These are phyloP conservation scores for Phaffia australis DNA, from an alignment of 768 basidiomycete species.

Conservation along the genomic window DNA sequence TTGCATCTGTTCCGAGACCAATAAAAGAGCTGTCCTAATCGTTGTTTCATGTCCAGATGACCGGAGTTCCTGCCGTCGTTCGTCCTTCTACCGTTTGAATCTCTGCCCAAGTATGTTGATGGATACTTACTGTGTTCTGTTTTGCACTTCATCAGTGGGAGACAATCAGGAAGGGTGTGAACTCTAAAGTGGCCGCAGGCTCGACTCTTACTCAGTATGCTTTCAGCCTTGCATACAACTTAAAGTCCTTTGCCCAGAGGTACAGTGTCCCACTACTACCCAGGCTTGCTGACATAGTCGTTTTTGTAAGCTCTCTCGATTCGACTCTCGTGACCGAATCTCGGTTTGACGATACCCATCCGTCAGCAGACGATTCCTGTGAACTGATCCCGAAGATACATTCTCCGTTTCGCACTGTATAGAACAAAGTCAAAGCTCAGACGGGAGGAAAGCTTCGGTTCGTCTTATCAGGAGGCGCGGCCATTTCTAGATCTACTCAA, in stretches of 20 bases:
- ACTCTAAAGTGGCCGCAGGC: constrained; percentile 61
- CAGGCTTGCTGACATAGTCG: constrained; percentile 58
- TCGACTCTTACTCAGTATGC: constrained; percentile 59
- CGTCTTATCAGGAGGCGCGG: constrained; percentile 69
- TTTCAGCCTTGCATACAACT: constrained; percentile 64
- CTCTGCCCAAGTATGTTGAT: constrained; percentile 18
- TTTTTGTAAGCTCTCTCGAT: constrained; percentile 42
- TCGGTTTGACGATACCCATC: no score
- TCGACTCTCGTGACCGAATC: no score
- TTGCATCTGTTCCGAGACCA: no score
- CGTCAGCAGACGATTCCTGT: no score
- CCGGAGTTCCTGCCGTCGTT: constrained; percentile 25
- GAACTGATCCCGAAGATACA: no score
- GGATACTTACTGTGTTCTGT: constrained; percentile 9
- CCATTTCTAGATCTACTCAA: constrained; percentile 75
- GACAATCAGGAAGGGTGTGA: constrained; percentile 87
- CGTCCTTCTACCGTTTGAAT: neutral
- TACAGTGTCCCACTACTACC: constrained; percentile 53
- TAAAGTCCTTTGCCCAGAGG: constrained; percentile 49
- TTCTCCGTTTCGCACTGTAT: no score
- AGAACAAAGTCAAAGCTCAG: constrained; percentile 57
- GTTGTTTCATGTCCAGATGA: neutral
- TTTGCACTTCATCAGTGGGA: constrained; percentile 51
- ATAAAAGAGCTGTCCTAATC: no score
- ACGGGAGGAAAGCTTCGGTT: constrained; percentile 80